Conservation (phyloP, 441 rosid species). For the Erodium moschatum region DNA sequence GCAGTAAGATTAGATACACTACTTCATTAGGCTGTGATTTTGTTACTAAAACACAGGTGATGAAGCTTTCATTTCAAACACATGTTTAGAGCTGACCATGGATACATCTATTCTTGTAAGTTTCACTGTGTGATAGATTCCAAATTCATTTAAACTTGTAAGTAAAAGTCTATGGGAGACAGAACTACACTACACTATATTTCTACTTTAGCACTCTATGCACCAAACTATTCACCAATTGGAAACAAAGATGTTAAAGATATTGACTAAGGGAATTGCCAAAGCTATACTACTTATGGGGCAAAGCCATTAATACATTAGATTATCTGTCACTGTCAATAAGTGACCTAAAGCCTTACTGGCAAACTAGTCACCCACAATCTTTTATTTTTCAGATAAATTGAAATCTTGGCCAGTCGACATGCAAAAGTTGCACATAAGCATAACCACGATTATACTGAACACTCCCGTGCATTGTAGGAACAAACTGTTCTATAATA, state of each 20-base stretch:
- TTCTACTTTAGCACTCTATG: neutral
- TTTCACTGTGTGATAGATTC: neutral
- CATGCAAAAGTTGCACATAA: neutral
- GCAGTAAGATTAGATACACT: neutral
- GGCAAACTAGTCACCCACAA: neutral
- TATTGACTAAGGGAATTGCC: neutral
- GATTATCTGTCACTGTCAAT: neutral
- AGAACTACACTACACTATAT: neutral
- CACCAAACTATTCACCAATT: neutral
- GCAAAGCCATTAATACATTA: neutral
- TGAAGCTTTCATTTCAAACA: neutral
- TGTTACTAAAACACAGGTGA: neutral
- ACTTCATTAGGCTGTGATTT: neutral
- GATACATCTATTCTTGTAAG: neutral
- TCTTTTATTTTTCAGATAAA: neutral
- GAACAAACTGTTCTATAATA: neutral
- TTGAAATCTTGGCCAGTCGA: no score
- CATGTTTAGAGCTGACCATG: neutral
- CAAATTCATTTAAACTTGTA: neutral
- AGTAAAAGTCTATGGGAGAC: neutral
- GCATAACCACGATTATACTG: neutral
- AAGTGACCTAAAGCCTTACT: neutral
- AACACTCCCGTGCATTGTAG: no score
- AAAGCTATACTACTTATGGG: neutral
- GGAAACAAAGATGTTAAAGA: neutral